Conservation (phyloP, 495 filamentous ascomycete genomes). For the Platismatia glauca region DNA sequence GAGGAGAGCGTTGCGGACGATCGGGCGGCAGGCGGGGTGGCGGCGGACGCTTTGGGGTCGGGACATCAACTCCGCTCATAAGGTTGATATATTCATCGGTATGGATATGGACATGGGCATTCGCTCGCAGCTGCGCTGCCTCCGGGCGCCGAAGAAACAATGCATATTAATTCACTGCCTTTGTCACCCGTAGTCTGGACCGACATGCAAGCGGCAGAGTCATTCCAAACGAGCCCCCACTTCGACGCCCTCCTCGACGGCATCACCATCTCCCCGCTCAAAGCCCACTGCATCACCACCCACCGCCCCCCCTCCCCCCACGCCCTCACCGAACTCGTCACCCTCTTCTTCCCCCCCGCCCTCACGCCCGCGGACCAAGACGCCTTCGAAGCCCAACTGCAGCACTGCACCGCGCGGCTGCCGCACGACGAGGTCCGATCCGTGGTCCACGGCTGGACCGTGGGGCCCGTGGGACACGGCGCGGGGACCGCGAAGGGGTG, state of each 20-base stretch:
- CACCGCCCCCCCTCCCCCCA: not conserved
- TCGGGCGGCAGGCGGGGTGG: slow-evolving; percentile 10
- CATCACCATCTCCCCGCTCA: slow-evolving; percentile 1
- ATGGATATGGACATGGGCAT: not conserved
- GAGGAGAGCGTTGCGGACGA: slow-evolving; percentile 7
- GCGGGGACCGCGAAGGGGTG: not conserved
- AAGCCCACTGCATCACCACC: not conserved
- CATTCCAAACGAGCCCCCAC: not conserved
- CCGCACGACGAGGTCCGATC: not conserved
- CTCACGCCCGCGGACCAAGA: not conserved
- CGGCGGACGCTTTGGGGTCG: slow-evolving; percentile 9
- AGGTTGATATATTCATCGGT: slow-evolving; percentile 9
- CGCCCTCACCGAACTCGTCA: not conserved
- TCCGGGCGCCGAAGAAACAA: not conserved
- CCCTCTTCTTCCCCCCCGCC: not conserved
- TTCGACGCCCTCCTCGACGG: not conserved
- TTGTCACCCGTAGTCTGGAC: not conserved
- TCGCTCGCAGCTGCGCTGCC: not conserved
- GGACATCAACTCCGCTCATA: slow-evolving; percentile 8
- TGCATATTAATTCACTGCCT: not conserved
- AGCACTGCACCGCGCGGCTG: not conserved
- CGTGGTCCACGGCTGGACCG: not conserved
- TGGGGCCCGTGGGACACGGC: not conserved
- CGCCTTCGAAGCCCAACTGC: not conserved
- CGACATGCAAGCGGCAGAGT: not conserved